A percentile compares a stretch with the other conserved stretches of the same genome.
Conservation (phyloP, 805 yeast genomes). For the Candida boleticola region DNA sequence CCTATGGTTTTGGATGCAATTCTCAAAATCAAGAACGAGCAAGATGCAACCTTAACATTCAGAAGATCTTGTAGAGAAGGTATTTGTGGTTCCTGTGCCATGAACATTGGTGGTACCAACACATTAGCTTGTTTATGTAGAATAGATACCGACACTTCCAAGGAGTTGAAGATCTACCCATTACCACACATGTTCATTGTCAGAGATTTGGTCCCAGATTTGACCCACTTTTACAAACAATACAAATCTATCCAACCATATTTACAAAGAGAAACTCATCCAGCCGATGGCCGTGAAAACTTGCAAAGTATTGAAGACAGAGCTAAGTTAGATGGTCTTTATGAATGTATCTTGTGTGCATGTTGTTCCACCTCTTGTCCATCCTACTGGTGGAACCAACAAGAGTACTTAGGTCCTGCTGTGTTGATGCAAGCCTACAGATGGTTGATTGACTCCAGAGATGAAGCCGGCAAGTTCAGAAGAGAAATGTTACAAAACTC, state of each 20-base stretch:
- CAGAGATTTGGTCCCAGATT: conserved; percentile 95
- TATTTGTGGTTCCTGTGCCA: conserved; percentile 98
- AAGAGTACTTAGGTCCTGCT: conserved; percentile 97
- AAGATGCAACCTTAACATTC: conserved; percentile 91
- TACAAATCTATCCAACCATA: conserved; percentile 97
- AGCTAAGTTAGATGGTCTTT: conserved; percentile 92
- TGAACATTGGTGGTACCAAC: conserved; percentile 98
- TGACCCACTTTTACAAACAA: conserved; percentile 97
- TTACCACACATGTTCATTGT: conserved; percentile 98
- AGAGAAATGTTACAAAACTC: conserved; percentile 91
- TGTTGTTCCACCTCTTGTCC: conserved; percentile 99
- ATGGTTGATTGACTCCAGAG: conserved; percentile 98
- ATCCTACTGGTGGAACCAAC: conserved; percentile 99
- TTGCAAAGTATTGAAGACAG: conserved; percentile 90
- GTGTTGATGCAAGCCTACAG: conserved; percentile 98
- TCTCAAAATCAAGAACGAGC: conserved; percentile 92
- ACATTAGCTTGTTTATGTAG: conserved; percentile 96
- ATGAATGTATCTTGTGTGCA: conserved; percentile 97
- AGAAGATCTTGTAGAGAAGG: conserved; percentile 99
- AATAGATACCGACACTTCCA: conserved; percentile 75
- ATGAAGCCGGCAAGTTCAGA: conserved; percentile 80
- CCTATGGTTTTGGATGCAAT: conserved; percentile 98
- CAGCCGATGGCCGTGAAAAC: conserved; percentile 90
- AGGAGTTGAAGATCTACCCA: conserved; percentile 87
- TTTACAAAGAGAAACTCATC: conserved; percentile 76